These are phyloP conservation scores for Pestalotiopsis sp. DNA, from an alignment of 2,329 filamentous ascomycete species.

Conservation along the genomic window DNA sequence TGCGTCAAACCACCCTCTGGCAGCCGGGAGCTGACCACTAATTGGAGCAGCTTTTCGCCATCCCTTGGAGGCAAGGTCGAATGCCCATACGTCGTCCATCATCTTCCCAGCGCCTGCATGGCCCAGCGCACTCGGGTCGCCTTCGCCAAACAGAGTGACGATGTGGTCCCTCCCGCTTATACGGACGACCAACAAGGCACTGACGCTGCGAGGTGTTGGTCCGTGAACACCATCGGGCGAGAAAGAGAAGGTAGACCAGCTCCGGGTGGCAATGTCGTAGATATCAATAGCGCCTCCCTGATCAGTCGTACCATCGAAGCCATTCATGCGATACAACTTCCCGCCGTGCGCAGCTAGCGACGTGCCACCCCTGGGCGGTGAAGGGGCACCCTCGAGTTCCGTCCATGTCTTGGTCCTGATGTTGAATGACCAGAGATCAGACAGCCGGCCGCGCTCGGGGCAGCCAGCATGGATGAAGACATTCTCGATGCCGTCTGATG, in stretches of 20 bases:
- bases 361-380: slow-evolving; percentile 54
- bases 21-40: not conserved
- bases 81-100: not conserved
- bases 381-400: slow-evolving; percentile 54
- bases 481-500: slow-evolving; percentile 40
- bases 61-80: not conserved
- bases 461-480: slow-evolving; percentile 67
- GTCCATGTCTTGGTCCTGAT: slow-evolving; percentile 50
- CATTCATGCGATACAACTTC: slow-evolving; percentile 62
- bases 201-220: not conserved
- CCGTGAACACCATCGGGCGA: not conserved
- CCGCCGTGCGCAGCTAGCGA: slow-evolving; percentile 42
- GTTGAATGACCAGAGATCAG: slow-evolving; percentile 65
- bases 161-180: not conserved
- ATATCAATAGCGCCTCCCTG: slow-evolving; percentile 61
- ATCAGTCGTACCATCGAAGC: slow-evolving; percentile 64
- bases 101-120: slow-evolving; percentile 3
- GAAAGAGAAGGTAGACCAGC: slow-evolving; percentile 23
- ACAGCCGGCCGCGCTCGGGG: slow-evolving; percentile 55
- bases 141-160: not conserved
- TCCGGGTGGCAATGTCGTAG: slow-evolving; percentile 24
- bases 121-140: not conserved
- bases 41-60: not conserved
- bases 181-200: not conserved
- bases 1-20: slow-evolving; percentile 1